phyloP scores from a whole-genome alignment of 1,284 basidiomycete genomes.

The Rhodotorula sp. region DNA sequence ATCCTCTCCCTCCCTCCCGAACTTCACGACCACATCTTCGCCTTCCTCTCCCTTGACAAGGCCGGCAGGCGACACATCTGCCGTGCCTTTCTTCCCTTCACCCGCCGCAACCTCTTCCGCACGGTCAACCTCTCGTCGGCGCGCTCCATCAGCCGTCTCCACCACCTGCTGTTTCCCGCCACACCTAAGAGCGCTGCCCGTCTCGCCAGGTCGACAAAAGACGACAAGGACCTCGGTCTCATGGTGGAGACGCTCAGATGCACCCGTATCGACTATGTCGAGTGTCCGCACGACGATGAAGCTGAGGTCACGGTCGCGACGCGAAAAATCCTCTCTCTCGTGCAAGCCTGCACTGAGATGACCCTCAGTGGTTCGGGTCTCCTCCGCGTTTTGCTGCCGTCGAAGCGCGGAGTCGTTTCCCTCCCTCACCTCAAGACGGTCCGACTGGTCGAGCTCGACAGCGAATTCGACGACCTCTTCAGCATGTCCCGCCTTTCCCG shows the following conservation, averaged over 20 bases:
- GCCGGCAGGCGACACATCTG: conserved; percentile 4
- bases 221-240: not conserved
- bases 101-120: not conserved
- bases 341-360: too few relatives aligned
- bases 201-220: not conserved
- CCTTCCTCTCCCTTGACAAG: not conserved
- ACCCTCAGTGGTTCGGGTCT: not conserved
- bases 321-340: too few relatives aligned
- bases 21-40: not conserved
- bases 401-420: not conserved
- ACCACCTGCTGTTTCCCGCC: not conserved
- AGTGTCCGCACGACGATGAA: not conserved
- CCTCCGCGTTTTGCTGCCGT: not conserved
- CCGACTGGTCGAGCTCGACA: not conserved
- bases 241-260: not conserved
- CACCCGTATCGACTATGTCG: not conserved
- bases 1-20: conserved; percentile 9
- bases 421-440: not conserved
- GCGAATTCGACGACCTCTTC: not conserved
- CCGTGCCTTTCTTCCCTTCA: not conserved
- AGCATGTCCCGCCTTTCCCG: not conserved
- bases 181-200: too few relatives aligned
- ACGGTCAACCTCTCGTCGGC: fast-evolving
- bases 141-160: not conserved
- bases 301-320: too few relatives aligned